Percentiles rank a stretch among this genome's conserved stretches.
These are phyloP conservation scores for Jimgerdemannia lactiflua DNA, from an alignment of 192 early-diverging fungal species.

Conservation along the genomic window DNA sequence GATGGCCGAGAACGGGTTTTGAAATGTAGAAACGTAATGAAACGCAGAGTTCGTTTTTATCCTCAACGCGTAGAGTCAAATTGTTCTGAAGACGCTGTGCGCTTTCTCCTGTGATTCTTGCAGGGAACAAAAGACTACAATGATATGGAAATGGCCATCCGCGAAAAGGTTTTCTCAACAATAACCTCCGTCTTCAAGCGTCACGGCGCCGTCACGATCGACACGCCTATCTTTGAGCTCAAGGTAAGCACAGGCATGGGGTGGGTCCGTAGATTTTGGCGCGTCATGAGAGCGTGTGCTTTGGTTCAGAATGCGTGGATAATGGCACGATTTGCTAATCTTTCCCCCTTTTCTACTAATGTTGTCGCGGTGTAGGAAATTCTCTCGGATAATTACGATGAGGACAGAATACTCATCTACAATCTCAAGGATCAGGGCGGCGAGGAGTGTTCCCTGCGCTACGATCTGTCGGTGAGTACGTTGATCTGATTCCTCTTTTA, in stretches of 20 bases:
- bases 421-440: constrained; percentile 97
- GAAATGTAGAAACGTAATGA: too few species aligned
- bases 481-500: background rate
- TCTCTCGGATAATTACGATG: constrained; percentile 94
- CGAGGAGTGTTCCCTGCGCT: constrained; percentile 91
- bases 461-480: constrained; percentile 83
- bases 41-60: too few species aligned
- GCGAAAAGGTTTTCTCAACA: constrained; percentile 87
- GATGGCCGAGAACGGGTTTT: too few species aligned
- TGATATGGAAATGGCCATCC: constrained; percentile 96
- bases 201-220: constrained; percentile 98
- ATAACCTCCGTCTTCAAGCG: constrained; percentile 89
- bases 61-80: too few species aligned
- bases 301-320: too few species aligned
- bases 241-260: constrained; percentile 34
- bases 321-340: too few species aligned
- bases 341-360: too few species aligned
- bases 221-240: constrained; percentile 98
- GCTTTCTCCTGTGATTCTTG: background rate
- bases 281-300: too few species aligned
- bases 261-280: too few species aligned
- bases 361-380: constrained; percentile 58
- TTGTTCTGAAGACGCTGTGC: background rate
- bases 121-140: constrained; percentile 95
- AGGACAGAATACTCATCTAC: constrained; percentile 98